Percentiles rank a stretch among this genome's conserved stretches.
Conservation (phyloP, 2,329 filamentous ascomycete genomes). For the Fusarium nygamai region DNA sequence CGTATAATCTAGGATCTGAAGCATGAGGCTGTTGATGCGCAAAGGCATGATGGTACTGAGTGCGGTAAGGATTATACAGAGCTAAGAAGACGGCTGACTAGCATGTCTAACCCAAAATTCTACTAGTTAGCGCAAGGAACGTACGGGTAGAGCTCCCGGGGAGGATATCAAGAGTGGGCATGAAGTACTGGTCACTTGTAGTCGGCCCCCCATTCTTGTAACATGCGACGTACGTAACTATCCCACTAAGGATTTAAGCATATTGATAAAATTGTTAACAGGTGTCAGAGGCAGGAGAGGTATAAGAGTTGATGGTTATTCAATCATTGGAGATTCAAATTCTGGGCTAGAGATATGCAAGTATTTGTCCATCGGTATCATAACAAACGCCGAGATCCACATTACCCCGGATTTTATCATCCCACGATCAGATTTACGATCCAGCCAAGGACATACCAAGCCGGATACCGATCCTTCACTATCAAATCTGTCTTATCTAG, state of each 20-base stretch:
- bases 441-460: neutral
- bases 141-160: too few relatives aligned
- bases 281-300: rapidly evolving
- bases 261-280: rapidly evolving
- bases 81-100: neutral
- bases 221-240: neutral
- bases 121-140: neutral
- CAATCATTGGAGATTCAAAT: too few relatives aligned
- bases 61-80: rapidly evolving
- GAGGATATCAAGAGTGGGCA: neutral
- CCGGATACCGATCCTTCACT: neutral
- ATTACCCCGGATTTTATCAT: neutral
- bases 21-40: too few relatives aligned
- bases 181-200: neutral
- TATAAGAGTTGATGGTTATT: rapidly evolving
- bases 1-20: neutral
- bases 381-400: neutral
- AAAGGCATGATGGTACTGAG: neutral
- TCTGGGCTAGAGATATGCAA: neutral
- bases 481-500: rapidly evolving
- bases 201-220: neutral
- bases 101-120: too few relatives aligned
- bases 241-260: neutral
- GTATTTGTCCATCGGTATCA: neutral
- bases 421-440: neutral